Conservation (phyloP, 1,139 yeast species). For the Saccharomyces hybrid region DNA sequence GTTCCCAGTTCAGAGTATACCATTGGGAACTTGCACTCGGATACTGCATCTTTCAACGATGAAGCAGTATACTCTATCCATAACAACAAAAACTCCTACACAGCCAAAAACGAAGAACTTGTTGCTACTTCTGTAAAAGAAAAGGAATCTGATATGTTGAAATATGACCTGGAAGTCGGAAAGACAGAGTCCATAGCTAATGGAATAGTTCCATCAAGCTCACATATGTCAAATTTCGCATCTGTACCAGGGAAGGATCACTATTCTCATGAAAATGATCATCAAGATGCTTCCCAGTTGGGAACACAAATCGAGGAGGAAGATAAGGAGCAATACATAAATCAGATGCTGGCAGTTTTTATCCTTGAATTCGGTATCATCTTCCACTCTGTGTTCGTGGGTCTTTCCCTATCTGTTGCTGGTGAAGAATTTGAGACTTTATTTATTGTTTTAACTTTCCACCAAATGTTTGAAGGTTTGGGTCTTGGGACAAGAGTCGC, state of each 20-base stretch:
- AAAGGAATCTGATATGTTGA: neutral
- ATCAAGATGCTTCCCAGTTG: slow-evolving; percentile 43
- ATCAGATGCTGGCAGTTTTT: no score
- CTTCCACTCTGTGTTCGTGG: no score
- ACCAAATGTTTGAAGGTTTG: no score
- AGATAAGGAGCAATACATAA: no score
- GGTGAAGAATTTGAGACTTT: no score
- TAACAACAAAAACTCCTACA: neutral
- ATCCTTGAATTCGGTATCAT: no score
- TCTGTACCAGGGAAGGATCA: slow-evolving; percentile 34
- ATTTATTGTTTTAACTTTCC: no score
- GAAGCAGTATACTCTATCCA: neutral
- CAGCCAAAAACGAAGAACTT: neutral
- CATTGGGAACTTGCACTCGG: neutral
- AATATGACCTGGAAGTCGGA: neutral
- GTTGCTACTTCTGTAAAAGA: neutral
- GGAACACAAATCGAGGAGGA: no score
- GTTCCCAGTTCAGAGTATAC: neutral
- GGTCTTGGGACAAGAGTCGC: no score
- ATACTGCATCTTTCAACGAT: neutral
- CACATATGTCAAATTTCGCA: neutral
- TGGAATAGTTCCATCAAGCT: neutral
- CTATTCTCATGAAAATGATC: slow-evolving; percentile 44
- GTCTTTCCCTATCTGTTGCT: no score
- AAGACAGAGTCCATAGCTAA: neutral